phyloP scores from a whole-genome alignment of 208 protist species.

The Acanthamoeba healyi region DNA sequence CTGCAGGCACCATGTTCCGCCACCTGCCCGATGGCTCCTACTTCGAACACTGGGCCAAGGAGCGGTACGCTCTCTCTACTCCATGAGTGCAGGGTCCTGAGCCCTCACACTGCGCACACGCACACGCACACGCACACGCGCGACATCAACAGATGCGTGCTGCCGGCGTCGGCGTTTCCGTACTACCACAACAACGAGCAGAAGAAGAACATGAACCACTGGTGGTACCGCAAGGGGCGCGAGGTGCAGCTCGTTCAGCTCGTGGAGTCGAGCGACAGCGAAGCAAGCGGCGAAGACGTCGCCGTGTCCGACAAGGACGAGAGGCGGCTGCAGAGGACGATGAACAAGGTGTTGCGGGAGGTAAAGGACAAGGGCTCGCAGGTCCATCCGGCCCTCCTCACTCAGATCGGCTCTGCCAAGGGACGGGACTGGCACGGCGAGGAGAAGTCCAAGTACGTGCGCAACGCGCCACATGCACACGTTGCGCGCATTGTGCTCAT shows the following conservation, averaged over 20 bases:
- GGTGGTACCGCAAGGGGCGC: not conserved
- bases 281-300: not conserved
- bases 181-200: not conserved
- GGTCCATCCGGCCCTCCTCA: not conserved
- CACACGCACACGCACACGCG: not conserved
- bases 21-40: slow-evolving; percentile 23
- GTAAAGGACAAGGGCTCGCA: not conserved
- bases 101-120: not conserved
- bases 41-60: slow-evolving; percentile 42
- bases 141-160: not conserved
- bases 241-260: not conserved
- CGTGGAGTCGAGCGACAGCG: not conserved
- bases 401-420: not conserved
- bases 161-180: slow-evolving; percentile 15
- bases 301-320: not conserved
- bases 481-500: not conserved
- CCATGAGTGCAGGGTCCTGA: too few species aligned
- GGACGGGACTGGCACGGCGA: not conserved
- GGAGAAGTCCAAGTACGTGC: not conserved
- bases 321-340: not conserved
- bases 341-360: not conserved
- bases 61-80: slow-evolving; percentile 11
- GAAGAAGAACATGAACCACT: not conserved
- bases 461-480: too few species aligned
- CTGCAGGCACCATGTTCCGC: slow-evolving; percentile 1